These are phyloP conservation scores for Xylariaceae sp. DNA, from an alignment of 2,329 filamentous ascomycete species.

Conservation along the genomic window DNA sequence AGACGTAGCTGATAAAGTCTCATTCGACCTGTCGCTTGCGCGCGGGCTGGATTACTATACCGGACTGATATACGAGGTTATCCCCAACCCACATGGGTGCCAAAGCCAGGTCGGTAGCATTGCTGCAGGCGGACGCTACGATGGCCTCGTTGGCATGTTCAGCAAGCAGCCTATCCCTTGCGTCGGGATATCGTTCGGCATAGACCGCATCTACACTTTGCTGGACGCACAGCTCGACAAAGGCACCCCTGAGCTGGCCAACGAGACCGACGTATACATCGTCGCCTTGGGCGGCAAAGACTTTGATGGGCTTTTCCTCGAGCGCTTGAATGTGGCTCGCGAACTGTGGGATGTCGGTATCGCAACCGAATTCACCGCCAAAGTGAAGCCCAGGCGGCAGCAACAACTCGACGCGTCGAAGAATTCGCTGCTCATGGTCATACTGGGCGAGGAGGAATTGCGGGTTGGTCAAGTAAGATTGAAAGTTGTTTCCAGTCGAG, in stretches of 20 bases:
- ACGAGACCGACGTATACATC: conserved; percentile 68
- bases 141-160: conserved; percentile 74
- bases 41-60: conserved; percentile 73
- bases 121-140: conserved; percentile 70
- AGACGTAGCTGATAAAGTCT: conserved; percentile 56
- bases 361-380: conserved; percentile 63
- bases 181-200: conserved; percentile 71
- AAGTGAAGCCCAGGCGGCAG: conserved; percentile 66
- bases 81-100: conserved; percentile 63
- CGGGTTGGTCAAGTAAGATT: conserved; percentile 76
- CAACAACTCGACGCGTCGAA: conserved; percentile 82
- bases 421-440: conserved; percentile 79
- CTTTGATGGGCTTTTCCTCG: conserved; percentile 61
- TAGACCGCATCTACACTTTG: conserved; percentile 73
- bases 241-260: conserved; percentile 4
- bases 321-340: conserved; percentile 64
- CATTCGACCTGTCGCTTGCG: conserved; percentile 68
- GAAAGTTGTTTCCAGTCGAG: conserved; percentile 69
- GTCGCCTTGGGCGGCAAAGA: conserved; percentile 64
- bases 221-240: conserved; percentile 62
- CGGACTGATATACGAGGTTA: conserved; percentile 62
- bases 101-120: conserved; percentile 71
- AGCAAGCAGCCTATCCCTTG: conserved; percentile 67
- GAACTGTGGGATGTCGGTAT: conserved; percentile 64
- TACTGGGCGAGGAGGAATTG: conserved; percentile 85